These are phyloP conservation scores for Plantago ovata DNA, from an alignment of 257 asterid species.

Conservation along the genomic window DNA sequence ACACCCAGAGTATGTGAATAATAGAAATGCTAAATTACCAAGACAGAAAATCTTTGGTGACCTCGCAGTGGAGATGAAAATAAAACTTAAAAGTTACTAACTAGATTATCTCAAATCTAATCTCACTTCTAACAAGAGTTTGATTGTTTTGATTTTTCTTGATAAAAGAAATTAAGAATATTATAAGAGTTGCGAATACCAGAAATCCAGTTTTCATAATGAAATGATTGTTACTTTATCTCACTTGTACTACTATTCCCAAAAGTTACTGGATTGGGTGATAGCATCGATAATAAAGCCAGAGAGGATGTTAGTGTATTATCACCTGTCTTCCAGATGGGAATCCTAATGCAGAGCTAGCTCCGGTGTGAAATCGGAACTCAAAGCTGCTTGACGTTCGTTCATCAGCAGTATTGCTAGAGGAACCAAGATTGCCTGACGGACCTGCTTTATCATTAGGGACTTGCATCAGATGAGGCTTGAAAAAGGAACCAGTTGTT, in stretches of 20 bases:
- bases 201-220: neutral
- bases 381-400: constrained; percentile 52
- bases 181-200: neutral
- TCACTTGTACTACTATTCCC: neutral
- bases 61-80: constrained; percentile 6
- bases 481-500: constrained; percentile 88
- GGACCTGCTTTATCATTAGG: constrained; percentile 46
- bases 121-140: neutral
- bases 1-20: constrained; percentile 3
- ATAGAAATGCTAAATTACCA: constrained; percentile 4
- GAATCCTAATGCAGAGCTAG: constrained; percentile 32
- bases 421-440: constrained; percentile 35
- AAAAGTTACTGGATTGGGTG: too few species aligned
- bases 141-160: neutral
- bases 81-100: neutral
- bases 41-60: neutral
- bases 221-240: constrained; percentile 1
- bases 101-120: neutral
- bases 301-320: constrained; percentile 9
- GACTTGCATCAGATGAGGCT: constrained; percentile 63
- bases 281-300: constrained; percentile 6
- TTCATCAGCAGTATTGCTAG: constrained; percentile 32
- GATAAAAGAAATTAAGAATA: neutral
- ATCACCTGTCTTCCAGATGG: constrained; percentile 45
- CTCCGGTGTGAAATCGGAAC: constrained; percentile 76